Conservation (phyloP, 768 basidiomycete genomes). For the Antrodiella citrinella region DNA sequence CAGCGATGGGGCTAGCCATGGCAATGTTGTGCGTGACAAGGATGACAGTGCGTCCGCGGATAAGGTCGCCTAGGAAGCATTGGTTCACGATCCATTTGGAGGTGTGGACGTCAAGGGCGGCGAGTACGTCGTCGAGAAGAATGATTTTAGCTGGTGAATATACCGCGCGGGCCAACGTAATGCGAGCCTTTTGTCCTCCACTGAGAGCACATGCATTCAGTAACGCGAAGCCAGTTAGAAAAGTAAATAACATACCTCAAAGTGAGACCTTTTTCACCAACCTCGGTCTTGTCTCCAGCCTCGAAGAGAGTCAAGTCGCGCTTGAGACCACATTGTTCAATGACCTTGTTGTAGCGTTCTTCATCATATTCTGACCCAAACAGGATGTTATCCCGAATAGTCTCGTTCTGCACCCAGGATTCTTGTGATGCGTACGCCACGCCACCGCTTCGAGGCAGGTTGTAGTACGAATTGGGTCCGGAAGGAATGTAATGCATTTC, state of each 20-base stretch:
- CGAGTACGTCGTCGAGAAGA: constrained; percentile 60
- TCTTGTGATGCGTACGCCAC: constrained; percentile 81
- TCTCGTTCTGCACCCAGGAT: constrained; percentile 80
- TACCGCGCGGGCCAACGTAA: constrained; percentile 50
- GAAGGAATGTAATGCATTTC: constrained; percentile 53
- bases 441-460: constrained; percentile 60
- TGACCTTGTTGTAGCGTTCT: constrained; percentile 34
- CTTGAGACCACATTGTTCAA: constrained; percentile 28
- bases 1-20: constrained; percentile 41
- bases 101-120: constrained; percentile 44
- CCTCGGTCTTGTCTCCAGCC: constrained; percentile 28
- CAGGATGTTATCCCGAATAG: constrained; percentile 52
- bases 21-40: constrained; percentile 45
- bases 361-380: constrained; percentile 41
- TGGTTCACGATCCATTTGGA: constrained; percentile 42
- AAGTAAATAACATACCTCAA: constrained; percentile 13
- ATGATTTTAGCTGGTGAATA: constrained; percentile 53
- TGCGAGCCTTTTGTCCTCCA: constrained; percentile 31
- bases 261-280: constrained; percentile 38
- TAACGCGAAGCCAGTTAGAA: neutral
- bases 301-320: constrained; percentile 26
- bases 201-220: neutral
- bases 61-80: constrained; percentile 36
- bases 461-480: constrained; percentile 53
- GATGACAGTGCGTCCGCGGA: constrained; percentile 40